phyloP scores from a whole-genome alignment of 2,329 filamentous ascomycete species.

The Tolypocladium ophioglossoides region DNA sequence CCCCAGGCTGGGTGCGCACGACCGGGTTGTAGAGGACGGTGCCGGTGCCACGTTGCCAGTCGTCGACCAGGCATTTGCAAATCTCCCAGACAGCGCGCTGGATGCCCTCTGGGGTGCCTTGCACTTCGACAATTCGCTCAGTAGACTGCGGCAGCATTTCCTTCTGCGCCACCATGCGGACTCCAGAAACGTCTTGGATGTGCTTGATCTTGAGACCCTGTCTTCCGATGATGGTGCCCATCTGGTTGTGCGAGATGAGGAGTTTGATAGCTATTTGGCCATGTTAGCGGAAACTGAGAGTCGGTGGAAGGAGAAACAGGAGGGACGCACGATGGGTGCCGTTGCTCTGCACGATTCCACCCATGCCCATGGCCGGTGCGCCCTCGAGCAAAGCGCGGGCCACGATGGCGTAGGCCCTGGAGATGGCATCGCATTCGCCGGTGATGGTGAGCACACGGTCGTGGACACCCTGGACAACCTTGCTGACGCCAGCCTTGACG shows the following conservation, averaged over 20 bases:
- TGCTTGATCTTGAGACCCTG: conserved; percentile 98
- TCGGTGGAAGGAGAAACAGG: neutral
- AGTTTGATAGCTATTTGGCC: conserved; percentile 71
- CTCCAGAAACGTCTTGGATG: conserved; percentile 92
- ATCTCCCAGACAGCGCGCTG: conserved; percentile 98
- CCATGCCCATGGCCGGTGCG: conserved; percentile 92
- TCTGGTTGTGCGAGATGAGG: conserved; percentile 98
- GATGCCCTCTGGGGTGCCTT: conserved; percentile 89
- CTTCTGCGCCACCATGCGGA: conserved; percentile 98
- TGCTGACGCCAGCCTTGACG: conserved; percentile 96
- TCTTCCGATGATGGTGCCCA: conserved; percentile 97
- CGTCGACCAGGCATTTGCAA: conserved; percentile 94
- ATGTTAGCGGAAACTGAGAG: conserved; percentile 6
- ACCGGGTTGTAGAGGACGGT: conserved; percentile 97
- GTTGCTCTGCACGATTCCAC: conserved; percentile 73
- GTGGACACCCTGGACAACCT: conserved; percentile 94
- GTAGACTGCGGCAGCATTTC: conserved; percentile 99
- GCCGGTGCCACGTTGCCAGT: conserved; percentile 93
- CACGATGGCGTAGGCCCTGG: conserved; percentile 88
- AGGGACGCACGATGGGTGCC: conserved; percentile 74
- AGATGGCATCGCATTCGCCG: conserved; percentile 76
- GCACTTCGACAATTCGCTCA: conserved; percentile 93
- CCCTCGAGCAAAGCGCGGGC: conserved; percentile 86
- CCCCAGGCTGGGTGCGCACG: conserved; percentile 66
- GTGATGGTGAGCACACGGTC: conserved; percentile 95